phyloP scores from a whole-genome alignment of 2,329 filamentous ascomycete genomes.

The Colletotrichum euphorbiae region DNA sequence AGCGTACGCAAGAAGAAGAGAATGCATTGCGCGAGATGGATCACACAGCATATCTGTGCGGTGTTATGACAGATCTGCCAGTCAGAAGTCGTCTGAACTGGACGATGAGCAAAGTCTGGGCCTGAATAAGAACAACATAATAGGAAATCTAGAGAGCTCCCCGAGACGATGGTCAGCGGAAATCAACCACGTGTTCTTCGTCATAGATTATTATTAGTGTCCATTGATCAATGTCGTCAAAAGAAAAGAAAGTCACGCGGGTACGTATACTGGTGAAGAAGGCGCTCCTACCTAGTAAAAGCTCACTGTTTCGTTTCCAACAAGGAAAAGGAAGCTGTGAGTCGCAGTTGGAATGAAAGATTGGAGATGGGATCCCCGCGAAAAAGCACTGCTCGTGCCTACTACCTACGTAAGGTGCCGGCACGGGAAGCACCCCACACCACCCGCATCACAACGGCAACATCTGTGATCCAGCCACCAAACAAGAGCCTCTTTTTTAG shows the following conservation, averaged over 20 bases:
- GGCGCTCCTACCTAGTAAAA: too few species aligned
- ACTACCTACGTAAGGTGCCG: neutral
- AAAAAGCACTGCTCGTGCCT: constrained; percentile 20
- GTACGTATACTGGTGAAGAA: too few species aligned
- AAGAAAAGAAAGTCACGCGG: neutral
- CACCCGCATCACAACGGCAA: constrained; percentile 3
- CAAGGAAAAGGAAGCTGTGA: neutral
- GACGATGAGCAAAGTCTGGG: too few species aligned
- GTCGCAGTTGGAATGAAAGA: neutral
- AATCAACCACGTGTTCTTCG: constrained; percentile 1
- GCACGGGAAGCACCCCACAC: constrained; percentile 15
- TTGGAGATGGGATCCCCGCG: constrained; percentile 13
- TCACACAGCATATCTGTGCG: neutral
- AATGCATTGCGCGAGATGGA: neutral
- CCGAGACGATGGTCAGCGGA: too few species aligned
- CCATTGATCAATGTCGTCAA: neutral
- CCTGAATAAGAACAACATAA: too few species aligned
- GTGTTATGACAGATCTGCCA: neutral
- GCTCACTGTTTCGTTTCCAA: too few species aligned
- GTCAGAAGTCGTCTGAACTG: neutral
- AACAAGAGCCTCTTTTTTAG: neutral
- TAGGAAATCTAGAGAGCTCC: too few species aligned
- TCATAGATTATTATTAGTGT: neutral
- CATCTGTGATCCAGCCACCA: constrained; percentile 4
- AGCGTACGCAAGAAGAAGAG: neutral